These are phyloP conservation scores for Suillus ampliporus DNA, from an alignment of 768 basidiomycete species.

Conservation along the genomic window DNA sequence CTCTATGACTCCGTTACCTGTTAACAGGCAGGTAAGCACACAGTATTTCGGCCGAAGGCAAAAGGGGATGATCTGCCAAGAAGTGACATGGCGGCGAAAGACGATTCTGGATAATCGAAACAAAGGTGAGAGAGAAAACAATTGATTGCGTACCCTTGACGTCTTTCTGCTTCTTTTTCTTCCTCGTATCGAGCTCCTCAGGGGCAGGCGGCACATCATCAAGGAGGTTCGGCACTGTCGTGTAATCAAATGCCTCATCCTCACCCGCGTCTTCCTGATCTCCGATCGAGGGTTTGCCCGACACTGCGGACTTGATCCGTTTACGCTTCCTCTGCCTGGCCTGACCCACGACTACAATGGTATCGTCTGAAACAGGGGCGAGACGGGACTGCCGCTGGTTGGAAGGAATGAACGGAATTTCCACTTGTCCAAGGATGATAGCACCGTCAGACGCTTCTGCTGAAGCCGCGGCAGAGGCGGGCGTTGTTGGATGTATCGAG, in stretches of 20 bases:
- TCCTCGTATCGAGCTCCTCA: slow-evolving; percentile 37
- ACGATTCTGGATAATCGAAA: neutral
- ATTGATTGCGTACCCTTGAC: slow-evolving; percentile 40
- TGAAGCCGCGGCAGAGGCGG: neutral
- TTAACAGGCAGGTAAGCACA: slow-evolving; percentile 16
- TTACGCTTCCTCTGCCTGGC: slow-evolving; percentile 68
- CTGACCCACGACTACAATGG: slow-evolving; percentile 77
- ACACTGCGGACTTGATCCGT: slow-evolving; percentile 42
- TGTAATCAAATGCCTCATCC: slow-evolving; percentile 68
- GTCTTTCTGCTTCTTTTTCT: slow-evolving; percentile 60
- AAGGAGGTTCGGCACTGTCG: slow-evolving; percentile 69
- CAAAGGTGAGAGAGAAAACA: neutral
- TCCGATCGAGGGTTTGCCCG: slow-evolving; percentile 11
- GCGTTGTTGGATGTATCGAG: neutral
- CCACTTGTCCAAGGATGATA: slow-evolving; percentile 47
- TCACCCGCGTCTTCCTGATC: slow-evolving; percentile 33
- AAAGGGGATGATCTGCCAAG: slow-evolving; percentile 7
- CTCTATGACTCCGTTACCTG: slow-evolving; percentile 44
- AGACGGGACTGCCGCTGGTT: slow-evolving; percentile 50
- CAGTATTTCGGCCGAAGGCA: slow-evolving; percentile 13
- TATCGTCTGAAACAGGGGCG: slow-evolving; percentile 53
- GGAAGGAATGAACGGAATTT: slow-evolving; percentile 81
- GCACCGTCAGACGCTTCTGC: neutral
- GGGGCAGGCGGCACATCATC: slow-evolving; percentile 55
- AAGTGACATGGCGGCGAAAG: neutral